Evolutionary conservation across 352 stramenopile species (phyloP).

Genomic region (Peronospora farinosa): DNA sequence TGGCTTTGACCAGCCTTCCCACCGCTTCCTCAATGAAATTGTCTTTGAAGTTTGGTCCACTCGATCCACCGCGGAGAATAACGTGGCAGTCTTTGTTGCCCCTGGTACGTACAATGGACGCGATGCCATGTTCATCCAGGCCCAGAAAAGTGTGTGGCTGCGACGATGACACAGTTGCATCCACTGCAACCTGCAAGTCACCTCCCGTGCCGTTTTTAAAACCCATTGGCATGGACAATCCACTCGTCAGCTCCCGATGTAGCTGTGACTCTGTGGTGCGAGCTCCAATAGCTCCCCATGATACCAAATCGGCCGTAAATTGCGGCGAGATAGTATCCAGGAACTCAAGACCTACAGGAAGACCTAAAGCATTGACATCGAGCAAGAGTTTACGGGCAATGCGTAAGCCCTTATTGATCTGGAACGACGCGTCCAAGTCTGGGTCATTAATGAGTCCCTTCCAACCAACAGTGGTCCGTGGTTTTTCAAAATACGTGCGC

Average conservation of each 20-base stretch:
- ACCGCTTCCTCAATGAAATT: conserved; percentile 59
- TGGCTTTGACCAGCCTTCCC: conserved; percentile 53
- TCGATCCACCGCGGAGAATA: conserved; percentile 67
- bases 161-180: conserved; percentile 59
- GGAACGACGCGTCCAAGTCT: conserved; percentile 75
- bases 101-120: conserved; percentile 78
- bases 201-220: conserved; percentile 85
- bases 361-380: conserved; percentile 72
- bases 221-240: conserved; percentile 74
- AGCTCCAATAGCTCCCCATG: conserved; percentile 78
- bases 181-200: conserved; percentile 74
- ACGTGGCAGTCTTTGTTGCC: conserved; percentile 83
- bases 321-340: conserved; percentile 79
- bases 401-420: conserved; percentile 86
- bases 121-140: conserved; percentile 73
- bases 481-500: conserved; percentile 87
- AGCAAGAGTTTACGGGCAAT: conserved; percentile 78
- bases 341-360: conserved; percentile 74
- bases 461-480: conserved; percentile 77
- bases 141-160: conserved; percentile 77
- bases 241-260: conserved; percentile 74
- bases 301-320: conserved; percentile 71
- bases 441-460: conserved; percentile 86
- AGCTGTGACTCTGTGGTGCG: conserved; percentile 81
- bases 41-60: conserved; percentile 74